These are phyloP conservation scores for Paxillus ammoniavirescens DNA, from an alignment of 768 basidiomycete species.

Conservation along the genomic window DNA sequence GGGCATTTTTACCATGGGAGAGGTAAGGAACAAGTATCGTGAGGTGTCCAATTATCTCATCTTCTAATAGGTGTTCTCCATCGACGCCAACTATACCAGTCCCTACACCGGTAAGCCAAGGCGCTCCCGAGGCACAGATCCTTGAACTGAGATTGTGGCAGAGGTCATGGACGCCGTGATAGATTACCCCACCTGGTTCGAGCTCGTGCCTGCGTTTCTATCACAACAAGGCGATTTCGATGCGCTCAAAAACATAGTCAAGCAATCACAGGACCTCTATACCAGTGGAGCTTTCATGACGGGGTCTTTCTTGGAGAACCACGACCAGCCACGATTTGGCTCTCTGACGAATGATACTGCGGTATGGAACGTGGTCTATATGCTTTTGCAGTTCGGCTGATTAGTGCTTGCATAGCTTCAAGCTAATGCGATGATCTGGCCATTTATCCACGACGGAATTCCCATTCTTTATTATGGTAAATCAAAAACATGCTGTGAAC, in stretches of 20 bases:
- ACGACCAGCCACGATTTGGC: slow-evolving; percentile 50
- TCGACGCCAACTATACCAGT: slow-evolving; percentile 38
- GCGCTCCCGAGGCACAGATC: neutral
- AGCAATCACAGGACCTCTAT: slow-evolving; percentile 35
- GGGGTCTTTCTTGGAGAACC: slow-evolving; percentile 54
- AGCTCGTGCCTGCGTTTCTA: slow-evolving; percentile 40
- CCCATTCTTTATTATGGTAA: slow-evolving; percentile 51
- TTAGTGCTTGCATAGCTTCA: slow-evolving; percentile 30
- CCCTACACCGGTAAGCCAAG: slow-evolving; percentile 39
- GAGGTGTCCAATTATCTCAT: slow-evolving; percentile 39
- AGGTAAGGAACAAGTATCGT: slow-evolving; percentile 36
- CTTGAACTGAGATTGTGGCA: slow-evolving; percentile 12
- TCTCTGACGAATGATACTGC: slow-evolving; percentile 41
- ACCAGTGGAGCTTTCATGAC: slow-evolving; percentile 39
- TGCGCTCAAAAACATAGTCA: slow-evolving; percentile 26
- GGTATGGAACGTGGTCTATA: slow-evolving; percentile 24
- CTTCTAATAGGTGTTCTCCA: slow-evolving; percentile 36
- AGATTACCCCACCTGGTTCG: slow-evolving; percentile 50
- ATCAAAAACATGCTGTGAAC: neutral
- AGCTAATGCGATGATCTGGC: slow-evolving; percentile 49
- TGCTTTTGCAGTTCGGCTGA: neutral
- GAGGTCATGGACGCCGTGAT: slow-evolving; percentile 44
- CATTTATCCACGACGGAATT: slow-evolving; percentile 50
- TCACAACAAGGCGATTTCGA: slow-evolving; percentile 34
- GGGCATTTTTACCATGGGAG: slow-evolving; percentile 54